Percentiles rank a stretch among this genome's conserved stretches.
phyloP scores from a whole-genome alignment of 345 rosid species.

The Corchorus capsularis region DNA sequence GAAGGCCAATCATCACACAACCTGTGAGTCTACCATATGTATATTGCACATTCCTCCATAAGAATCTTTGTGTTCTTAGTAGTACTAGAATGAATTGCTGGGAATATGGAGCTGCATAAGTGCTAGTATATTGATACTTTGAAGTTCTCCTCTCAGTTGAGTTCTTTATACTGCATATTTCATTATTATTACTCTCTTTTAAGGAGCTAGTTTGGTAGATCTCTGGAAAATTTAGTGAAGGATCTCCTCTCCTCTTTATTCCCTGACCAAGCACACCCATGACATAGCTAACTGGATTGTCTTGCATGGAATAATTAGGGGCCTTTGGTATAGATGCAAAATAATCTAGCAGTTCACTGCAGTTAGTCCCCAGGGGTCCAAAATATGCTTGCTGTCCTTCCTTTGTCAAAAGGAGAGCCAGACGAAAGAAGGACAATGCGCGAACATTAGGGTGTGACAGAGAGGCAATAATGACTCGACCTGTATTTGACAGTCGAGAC shows the following conservation, averaged over 20 bases:
- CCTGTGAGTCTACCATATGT: slow-evolving; percentile 31
- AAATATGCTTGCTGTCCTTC: slow-evolving; percentile 38
- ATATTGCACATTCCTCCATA: slow-evolving; percentile 36
- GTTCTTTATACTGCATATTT: slow-evolving; percentile 20
- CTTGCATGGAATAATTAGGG: slow-evolving; percentile 24
- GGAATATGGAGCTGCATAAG: slow-evolving; percentile 31
- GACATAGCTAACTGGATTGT: slow-evolving; percentile 36
- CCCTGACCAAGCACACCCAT: slow-evolving; percentile 33
- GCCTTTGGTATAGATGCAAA: slow-evolving; percentile 32
- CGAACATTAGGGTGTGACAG: slow-evolving; percentile 26
- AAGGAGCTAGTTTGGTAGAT: slow-evolving; percentile 29
- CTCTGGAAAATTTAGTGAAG: slow-evolving; percentile 29
- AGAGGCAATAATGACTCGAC: slow-evolving; percentile 28
- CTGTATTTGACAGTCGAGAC: slow-evolving; percentile 31
- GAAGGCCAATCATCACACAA: slow-evolving; percentile 33
- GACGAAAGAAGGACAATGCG: slow-evolving; percentile 30
- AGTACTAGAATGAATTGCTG: slow-evolving; percentile 32
- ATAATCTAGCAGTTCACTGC: slow-evolving; percentile 26
- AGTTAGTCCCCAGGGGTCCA: slow-evolving; percentile 32
- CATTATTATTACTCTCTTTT: slow-evolving; percentile 27
- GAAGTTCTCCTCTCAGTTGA: slow-evolving; percentile 18
- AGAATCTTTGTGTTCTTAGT: slow-evolving; percentile 38
- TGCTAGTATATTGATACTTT: slow-evolving; percentile 10
- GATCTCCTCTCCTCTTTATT: slow-evolving; percentile 20
- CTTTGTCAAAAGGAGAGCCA: slow-evolving; percentile 32